Percentiles rank a stretch among this genome's conserved stretches.
These are phyloP conservation scores for Coniosporium tulheliwenetii DNA, from an alignment of 2,329 filamentous ascomycete genomes.

Conservation along the genomic window DNA sequence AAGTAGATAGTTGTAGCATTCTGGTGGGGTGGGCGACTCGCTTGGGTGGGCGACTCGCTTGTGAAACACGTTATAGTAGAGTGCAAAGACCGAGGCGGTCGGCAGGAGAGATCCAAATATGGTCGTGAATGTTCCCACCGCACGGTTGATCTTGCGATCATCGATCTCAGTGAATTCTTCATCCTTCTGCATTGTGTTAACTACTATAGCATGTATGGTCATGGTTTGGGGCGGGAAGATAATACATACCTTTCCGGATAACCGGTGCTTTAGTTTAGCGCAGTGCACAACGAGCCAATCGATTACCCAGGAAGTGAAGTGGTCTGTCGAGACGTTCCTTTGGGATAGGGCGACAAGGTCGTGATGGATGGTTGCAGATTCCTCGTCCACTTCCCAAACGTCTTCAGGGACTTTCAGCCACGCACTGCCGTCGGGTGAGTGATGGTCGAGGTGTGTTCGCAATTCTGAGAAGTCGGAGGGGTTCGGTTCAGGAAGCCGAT, in stretches of 20 bases:
- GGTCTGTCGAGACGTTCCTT: background rate
- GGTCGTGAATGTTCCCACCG: conserved; percentile 6
- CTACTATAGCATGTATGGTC: no score
- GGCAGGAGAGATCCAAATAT: conserved; percentile 6
- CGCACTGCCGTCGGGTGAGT: background rate
- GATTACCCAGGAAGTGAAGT: background rate
- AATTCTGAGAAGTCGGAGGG: conserved; percentile 5
- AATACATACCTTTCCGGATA: conserved; percentile 2
- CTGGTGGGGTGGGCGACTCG: no score
- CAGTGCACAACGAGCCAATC: background rate
- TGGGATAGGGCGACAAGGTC: conserved; percentile 8
- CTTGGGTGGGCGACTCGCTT: no score
- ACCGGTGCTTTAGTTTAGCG: background rate
- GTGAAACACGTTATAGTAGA: no score
- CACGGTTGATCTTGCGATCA: conserved; percentile 5
- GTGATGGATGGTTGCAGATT: conserved; percentile 4
- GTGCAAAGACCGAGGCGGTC: conserved; percentile 9
- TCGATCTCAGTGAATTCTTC: conserved; percentile 5
- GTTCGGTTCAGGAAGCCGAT: conserved; percentile 5
- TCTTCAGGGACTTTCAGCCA: conserved; percentile 10
- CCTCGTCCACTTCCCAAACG: conserved; percentile 7
- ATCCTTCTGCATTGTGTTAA: conserved; percentile 1
- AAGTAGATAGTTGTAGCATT: no score
- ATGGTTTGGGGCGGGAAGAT: no score
- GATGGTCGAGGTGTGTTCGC: conserved; percentile 5